Evolutionary conservation across 495 filamentous ascomycete species (phyloP).

Genomic region (Penicillium bialowiezense): DNA sequence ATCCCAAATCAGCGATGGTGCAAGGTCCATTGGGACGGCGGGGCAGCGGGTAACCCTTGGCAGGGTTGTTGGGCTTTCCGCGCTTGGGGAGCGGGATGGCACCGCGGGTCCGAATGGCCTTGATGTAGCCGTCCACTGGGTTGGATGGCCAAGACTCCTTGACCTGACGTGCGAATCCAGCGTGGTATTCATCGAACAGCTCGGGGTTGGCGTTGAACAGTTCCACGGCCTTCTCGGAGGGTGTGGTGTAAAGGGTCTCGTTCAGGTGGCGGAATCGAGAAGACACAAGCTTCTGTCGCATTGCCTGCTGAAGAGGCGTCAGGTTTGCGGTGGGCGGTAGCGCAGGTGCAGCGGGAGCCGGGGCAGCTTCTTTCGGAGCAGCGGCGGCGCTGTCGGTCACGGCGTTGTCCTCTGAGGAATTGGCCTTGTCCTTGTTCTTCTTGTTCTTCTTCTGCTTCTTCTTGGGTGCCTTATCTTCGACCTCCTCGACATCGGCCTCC

Average conservation of each 20-base stretch:
- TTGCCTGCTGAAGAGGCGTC: conserved; percentile 87
- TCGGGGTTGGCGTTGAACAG: conserved; percentile 80
- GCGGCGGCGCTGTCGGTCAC: conserved; percentile 10
- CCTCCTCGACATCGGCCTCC: conserved; percentile 22
- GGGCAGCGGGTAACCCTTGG: conserved; percentile 38
- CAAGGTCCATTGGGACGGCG: conserved; percentile 56
- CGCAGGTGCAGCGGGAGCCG: conserved; percentile 24
- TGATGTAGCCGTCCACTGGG: conserved; percentile 81
- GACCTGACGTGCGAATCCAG: conserved; percentile 91
- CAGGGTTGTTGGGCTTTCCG: conserved; percentile 32
- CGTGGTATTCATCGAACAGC: conserved; percentile 91
- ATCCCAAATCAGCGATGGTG: conserved; percentile 84
- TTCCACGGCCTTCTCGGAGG: conserved; percentile 71
- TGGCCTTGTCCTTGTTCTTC: conserved; percentile 29
- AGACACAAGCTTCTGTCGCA: conserved; percentile 88
- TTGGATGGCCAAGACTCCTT: conserved; percentile 89
- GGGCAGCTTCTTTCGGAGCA: conserved; percentile 25
- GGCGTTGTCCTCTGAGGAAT: conserved; percentile 12
- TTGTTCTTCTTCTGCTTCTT: conserved; percentile 40
- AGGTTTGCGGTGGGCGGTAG: conserved; percentile 52
- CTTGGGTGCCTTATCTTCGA: conserved; percentile 19
- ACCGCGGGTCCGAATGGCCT: conserved; percentile 58
- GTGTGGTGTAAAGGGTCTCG: conserved; percentile 89
- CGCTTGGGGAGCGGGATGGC: conserved; percentile 35
- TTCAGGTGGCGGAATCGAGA: conserved; percentile 97